These are phyloP conservation scores for Phytopythium montanum DNA, from an alignment of 352 stramenopile species.

Conservation along the genomic window DNA sequence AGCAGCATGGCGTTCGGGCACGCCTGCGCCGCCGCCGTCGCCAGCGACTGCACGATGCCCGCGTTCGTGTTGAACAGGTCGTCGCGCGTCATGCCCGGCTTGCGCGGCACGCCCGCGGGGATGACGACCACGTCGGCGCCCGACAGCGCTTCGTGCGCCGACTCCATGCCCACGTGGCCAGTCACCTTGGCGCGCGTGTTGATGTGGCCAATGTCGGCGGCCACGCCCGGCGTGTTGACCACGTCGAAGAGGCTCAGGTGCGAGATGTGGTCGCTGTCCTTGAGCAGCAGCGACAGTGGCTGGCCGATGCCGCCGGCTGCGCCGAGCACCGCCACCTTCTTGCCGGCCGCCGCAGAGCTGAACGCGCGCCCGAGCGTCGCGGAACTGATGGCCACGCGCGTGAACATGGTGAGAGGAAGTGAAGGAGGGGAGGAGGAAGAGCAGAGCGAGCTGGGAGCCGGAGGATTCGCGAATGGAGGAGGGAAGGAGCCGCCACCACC, in stretches of 20 bases:
- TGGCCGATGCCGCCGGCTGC: conserved; percentile 98
- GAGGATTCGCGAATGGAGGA: conserved; percentile 6
- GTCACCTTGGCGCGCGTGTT: conserved; percentile 83
- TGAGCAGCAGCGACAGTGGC: conserved; percentile 97
- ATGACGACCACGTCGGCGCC: conserved; percentile 98
- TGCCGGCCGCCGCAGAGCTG: conserved; percentile 53
- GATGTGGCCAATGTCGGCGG: conserved; percentile 95
- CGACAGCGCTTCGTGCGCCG: conserved; percentile 59
- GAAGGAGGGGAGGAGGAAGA: neutral
- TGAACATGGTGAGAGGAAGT: conserved; percentile 16
- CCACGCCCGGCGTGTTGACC: conserved; percentile 97
- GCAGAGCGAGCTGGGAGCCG: neutral
- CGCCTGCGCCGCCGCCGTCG: conserved; percentile 91
- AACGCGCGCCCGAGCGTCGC: conserved; percentile 37
- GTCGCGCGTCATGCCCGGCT: conserved; percentile 96
- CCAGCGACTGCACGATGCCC: conserved; percentile 95
- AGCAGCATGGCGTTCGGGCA: conserved; percentile 96
- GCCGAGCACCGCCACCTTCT: conserved; percentile 87
- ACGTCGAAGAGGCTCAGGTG: conserved; percentile 98
- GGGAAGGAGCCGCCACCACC: neutral
- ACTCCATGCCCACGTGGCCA: conserved; percentile 74
- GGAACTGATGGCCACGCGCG: conserved; percentile 14
- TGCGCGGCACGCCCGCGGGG: conserved; percentile 98
- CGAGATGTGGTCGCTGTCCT: conserved; percentile 94
- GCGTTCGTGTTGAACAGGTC: conserved; percentile 96